phyloP scores from a whole-genome alignment of 768 basidiomycete genomes.

The Macrolepiota dolichaula region DNA sequence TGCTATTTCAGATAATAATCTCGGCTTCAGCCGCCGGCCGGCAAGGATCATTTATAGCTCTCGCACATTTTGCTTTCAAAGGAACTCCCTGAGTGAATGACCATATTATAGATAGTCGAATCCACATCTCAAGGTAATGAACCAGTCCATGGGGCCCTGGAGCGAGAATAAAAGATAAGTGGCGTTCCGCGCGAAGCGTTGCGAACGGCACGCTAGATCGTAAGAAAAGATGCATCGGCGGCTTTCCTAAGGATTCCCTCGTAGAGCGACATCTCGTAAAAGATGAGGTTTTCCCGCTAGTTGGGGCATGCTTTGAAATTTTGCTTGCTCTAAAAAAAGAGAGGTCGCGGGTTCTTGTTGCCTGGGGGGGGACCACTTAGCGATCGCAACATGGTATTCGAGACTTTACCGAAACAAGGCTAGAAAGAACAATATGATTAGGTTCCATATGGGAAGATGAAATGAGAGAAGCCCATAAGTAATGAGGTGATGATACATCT shows the following conservation, averaged over 20 bases:
- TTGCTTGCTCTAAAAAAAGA: not conserved
- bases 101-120: not conserved
- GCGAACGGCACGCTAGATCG: not conserved
- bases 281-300: not conserved
- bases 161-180: not conserved
- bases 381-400: not conserved
- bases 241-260: not conserved
- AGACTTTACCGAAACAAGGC: not conserved
- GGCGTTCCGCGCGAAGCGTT: not conserved
- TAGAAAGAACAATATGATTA: not conserved
- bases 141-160: constrained; percentile 26
- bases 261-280: not conserved
- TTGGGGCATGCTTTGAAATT: not conserved
- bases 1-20: not conserved
- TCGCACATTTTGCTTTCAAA: not conserved
- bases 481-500: not conserved
- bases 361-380: no score
- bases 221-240: not conserved
- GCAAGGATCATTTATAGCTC: not conserved
- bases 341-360: not conserved
- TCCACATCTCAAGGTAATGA: not conserved
- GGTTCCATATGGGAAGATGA: not conserved
- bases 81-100: not conserved
- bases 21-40: not conserved
- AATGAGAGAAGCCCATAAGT: constrained; percentile 6